Conservation (phyloP, 2,329 filamentous ascomycete genomes). For the Ophiostoma populinum region DNA sequence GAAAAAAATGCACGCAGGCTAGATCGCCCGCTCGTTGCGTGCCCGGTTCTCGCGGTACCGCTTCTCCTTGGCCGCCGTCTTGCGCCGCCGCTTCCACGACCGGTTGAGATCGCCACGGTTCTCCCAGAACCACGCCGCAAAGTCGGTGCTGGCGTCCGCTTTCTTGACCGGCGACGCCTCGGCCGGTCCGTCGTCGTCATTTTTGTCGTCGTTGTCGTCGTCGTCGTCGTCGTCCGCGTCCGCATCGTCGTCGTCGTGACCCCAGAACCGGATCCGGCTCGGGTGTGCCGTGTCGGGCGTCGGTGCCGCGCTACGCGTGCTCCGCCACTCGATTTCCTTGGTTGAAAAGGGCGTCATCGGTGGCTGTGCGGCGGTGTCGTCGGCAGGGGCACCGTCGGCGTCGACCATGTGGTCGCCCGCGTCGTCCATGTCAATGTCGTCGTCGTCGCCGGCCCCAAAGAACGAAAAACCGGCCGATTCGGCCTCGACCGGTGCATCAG, state of each 20-base stretch:
- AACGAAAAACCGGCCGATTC: slow-evolving; percentile 47
- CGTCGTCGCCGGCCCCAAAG: slow-evolving; percentile 42
- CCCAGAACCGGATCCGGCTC: slow-evolving; percentile 27
- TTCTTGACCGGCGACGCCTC: too few species aligned
- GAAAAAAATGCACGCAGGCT: background rate
- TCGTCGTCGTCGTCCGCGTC: slow-evolving; percentile 19
- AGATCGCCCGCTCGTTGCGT: slow-evolving; percentile 21
- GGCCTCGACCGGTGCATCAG: background rate
- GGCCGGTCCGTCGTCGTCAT: too few species aligned
- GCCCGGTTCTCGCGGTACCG: slow-evolving; percentile 47
- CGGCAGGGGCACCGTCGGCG: slow-evolving; percentile 10
- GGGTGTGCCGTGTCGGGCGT: slow-evolving; percentile 85
- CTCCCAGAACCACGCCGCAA: slow-evolving; percentile 53
- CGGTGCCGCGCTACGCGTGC: slow-evolving; percentile 72
- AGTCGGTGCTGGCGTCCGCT: slow-evolving; percentile 28
- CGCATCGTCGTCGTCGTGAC: slow-evolving; percentile 26
- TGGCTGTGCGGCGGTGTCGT: slow-evolving; percentile 15
- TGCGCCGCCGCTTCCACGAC: slow-evolving; percentile 48
- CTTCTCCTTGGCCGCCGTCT: slow-evolving; percentile 47
- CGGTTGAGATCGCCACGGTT: slow-evolving; percentile 46
- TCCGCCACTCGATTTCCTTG: slow-evolving; percentile 58
- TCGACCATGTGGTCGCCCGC: slow-evolving; percentile 12
- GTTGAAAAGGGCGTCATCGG: slow-evolving; percentile 75
- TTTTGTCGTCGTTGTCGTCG: slow-evolving; percentile 11
- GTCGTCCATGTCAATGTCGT: slow-evolving; percentile 25